Percentiles rank a stretch among this genome's conserved stretches.
These are phyloP conservation scores for Populus trichocarpa DNA, from an alignment of 441 rosid genomes.

Conservation along the genomic window DNA sequence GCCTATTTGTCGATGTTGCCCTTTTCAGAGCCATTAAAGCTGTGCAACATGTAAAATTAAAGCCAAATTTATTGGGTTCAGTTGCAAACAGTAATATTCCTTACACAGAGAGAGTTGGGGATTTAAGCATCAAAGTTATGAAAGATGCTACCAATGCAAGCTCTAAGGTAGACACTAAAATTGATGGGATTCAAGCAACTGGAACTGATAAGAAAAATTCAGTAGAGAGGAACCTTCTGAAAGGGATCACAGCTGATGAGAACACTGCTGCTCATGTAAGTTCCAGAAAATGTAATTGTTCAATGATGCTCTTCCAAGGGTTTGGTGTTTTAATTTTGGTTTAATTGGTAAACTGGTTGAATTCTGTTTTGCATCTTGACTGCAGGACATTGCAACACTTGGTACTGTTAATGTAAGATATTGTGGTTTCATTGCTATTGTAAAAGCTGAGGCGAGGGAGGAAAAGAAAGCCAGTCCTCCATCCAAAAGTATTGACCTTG, in stretches of 20 bases:
- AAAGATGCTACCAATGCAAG: conserved; percentile 37
- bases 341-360: background rate
- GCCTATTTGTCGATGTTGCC: conserved; percentile 55
- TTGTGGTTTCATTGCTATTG: conserved; percentile 53
- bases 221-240: conserved; percentile 48
- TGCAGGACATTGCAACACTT: conserved; percentile 56
- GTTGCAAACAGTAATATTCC: conserved; percentile 24
- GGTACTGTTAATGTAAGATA: conserved; percentile 53
- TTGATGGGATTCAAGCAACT: conserved; percentile 32
- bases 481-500: conserved; percentile 45
- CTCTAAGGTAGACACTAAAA: conserved; percentile 37
- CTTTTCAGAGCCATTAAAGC: conserved; percentile 58
- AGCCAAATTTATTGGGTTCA: conserved; percentile 16
- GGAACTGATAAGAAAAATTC: conserved; percentile 28
- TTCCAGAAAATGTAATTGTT: conserved; percentile 2
- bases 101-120: conserved; percentile 48
- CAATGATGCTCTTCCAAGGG: conserved; percentile 3
- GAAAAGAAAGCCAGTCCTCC: conserved; percentile 30
- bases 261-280: conserved; percentile 66
- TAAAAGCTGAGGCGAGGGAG: conserved; percentile 44
- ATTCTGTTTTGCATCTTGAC: conserved; percentile 13
- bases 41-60: conserved; percentile 28
- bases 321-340: background rate
- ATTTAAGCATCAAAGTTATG: conserved; percentile 46
- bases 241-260: conserved; percentile 74